These are phyloP conservation scores for Ustilago sp. DNA, from an alignment of 1,284 basidiomycete species.

Conservation along the genomic window DNA sequence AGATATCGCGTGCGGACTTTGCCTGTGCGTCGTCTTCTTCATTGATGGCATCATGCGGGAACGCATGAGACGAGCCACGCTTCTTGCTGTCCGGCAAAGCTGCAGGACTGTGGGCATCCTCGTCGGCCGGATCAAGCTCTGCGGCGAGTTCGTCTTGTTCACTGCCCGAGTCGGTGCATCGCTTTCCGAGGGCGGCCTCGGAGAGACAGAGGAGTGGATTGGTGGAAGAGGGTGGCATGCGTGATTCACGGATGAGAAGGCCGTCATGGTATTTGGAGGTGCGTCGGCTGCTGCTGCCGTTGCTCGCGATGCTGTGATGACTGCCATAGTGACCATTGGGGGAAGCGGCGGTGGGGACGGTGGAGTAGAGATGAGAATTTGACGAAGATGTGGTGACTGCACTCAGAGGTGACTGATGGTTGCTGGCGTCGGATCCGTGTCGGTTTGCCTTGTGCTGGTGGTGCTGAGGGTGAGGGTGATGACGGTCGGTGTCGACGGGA, in stretches of 20 bases:
- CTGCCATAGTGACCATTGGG: conserved; percentile 23
- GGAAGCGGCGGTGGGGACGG: conserved; percentile 24
- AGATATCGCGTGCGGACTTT: conserved; percentile 36
- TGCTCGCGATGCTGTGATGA: conserved; percentile 25
- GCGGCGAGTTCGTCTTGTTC: conserved; percentile 41
- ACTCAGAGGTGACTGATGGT: conserved; percentile 40
- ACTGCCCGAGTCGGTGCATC: conserved; percentile 47
- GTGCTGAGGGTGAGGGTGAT: not conserved
- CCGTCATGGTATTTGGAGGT: conserved; percentile 52
- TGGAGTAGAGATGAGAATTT: conserved; percentile 28
- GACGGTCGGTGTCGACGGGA: conserved; percentile 1
- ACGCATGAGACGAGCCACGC: conserved; percentile 16
- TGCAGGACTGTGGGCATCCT: conserved; percentile 18
- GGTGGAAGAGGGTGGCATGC: conserved; percentile 50
- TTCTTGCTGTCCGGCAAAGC: conserved; percentile 18
- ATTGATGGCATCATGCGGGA: conserved; percentile 16
- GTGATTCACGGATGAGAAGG: conserved; percentile 46
- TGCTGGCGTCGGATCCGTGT: conserved; percentile 44
- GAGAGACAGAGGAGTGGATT: conserved; percentile 51
- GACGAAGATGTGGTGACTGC: conserved; percentile 28
- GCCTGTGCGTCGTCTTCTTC: conserved; percentile 40
- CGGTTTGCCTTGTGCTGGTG: conserved; percentile 15
- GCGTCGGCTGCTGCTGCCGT: conserved; percentile 32
- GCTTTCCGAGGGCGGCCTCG: conserved; percentile 49
- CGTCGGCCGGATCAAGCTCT: conserved; percentile 13